Base-by-base conservation (phyloP, 305 asterid species). In the Fraxinus greggii region DNA sequence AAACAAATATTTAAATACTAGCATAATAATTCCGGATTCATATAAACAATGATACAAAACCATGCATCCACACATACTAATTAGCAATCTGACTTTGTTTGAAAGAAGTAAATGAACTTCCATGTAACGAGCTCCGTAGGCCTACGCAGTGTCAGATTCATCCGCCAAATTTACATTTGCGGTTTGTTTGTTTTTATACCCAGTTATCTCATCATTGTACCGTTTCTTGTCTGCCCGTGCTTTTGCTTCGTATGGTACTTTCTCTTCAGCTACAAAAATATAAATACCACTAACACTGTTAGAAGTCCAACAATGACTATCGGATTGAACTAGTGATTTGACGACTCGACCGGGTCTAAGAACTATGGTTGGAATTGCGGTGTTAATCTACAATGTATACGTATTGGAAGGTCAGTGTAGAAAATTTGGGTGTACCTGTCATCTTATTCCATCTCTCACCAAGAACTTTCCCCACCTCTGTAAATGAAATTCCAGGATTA, bases 401-500 rank as follows among this genome's bases (percentile, higher is more conserved):
- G 5, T 42, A 51, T 5, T 67, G 73, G 51, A 40, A 76, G 40
- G 13, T 35, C 7, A 33, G 21, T 54, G 4, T 51, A 42, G 29
- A 7, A 48, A 69, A 13, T 28, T 26, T 74, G 24, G 75, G 24
- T 83, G 69, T 83, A 93, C 97, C 97, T 90, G 99, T 90, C 90
- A 96, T 63, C 88, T 93, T 96, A 56, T 93, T 89, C 99, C 98
- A 94, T 87, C 92, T 88, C 65, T 94, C 99, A n/a, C 98, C 98
- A 26, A 94, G 93, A 70, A 86, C 95, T 88, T 85, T 92, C 63
- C 94, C 98, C 51, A 91, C 82, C 5, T 94, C 97, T 1, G 92
- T 88, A 79, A 91, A 91, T 17, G 90, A 2, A 73, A 93, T 92
- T 82, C 97, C 99, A 4, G 98, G 97, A 81, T 89, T 88, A 51